Evolutionary conservation across 2,329 filamentous ascomycete genomes (phyloP).

Genomic region (Pyrenochaeta sp.): DNA sequence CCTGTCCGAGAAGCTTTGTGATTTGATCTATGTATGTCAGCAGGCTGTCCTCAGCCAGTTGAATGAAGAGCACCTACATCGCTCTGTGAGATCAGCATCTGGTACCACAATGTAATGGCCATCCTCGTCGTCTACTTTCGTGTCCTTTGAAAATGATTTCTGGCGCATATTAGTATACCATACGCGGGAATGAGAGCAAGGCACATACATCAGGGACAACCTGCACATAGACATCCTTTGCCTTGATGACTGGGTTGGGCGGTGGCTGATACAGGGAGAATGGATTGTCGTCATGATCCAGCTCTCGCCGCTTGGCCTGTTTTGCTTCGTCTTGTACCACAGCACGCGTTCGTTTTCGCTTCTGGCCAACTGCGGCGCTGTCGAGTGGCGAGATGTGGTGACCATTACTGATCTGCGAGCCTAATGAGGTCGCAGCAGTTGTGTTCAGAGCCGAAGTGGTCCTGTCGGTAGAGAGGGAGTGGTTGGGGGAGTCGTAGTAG

Average conservation of each 20-base stretch:
- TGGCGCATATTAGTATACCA: slow-evolving; percentile 35
- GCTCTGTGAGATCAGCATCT: slow-evolving; percentile 82
- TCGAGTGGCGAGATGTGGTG: slow-evolving; percentile 68
- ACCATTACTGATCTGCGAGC: slow-evolving; percentile 68
- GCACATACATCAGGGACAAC: slow-evolving; percentile 65
- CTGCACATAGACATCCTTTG: slow-evolving; percentile 68
- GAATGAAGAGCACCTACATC: slow-evolving; percentile 70
- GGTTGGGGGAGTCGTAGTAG: slow-evolving; percentile 70
- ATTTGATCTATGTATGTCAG: slow-evolving; percentile 74
- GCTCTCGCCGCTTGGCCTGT: slow-evolving; percentile 66
- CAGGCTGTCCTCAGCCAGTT: background rate
- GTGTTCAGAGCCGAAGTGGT: slow-evolving; percentile 83
- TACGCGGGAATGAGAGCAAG: slow-evolving; percentile 11
- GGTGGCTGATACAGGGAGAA: slow-evolving; percentile 85
- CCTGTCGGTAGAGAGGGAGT: slow-evolving; percentile 81
- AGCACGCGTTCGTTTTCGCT: slow-evolving; percentile 86
- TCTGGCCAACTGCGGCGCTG: slow-evolving; percentile 75
- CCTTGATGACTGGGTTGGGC: slow-evolving; percentile 87
- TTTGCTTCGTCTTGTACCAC: slow-evolving; percentile 84
- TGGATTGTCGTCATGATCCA: slow-evolving; percentile 72
- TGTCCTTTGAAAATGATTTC: slow-evolving; percentile 59
- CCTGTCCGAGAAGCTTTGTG: slow-evolving; percentile 87
- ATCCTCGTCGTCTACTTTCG: slow-evolving; percentile 93
- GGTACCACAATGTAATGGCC: slow-evolving; percentile 95
- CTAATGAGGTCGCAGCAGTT: slow-evolving; percentile 87